These are phyloP conservation scores for Panaeolus papilionaceus DNA, from an alignment of 768 basidiomycete species.

Conservation along the genomic window DNA sequence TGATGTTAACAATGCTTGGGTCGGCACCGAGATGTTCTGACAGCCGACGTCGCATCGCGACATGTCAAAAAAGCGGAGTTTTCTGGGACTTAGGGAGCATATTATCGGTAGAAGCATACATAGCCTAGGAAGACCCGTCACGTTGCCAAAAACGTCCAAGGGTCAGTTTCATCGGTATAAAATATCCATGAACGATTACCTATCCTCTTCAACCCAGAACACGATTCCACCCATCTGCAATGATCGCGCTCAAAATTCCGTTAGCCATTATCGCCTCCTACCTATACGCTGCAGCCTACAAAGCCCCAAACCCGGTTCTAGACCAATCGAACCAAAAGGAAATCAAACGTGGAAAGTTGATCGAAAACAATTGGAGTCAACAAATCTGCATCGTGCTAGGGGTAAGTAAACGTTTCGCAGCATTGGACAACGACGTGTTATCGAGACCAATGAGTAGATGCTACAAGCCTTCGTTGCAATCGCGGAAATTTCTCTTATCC, in stretches of 20 bases:
- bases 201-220: neutral
- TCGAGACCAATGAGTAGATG: neutral
- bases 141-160: too few relatives aligned
- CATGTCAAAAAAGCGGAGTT: neutral
- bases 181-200: too few relatives aligned
- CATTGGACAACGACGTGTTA: neutral
- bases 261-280: neutral
- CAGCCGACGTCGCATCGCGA: too few relatives aligned
- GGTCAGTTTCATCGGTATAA: too few relatives aligned
- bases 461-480: neutral
- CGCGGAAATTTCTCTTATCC: neutral
- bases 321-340: neutral
- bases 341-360: neutral
- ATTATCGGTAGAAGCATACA: neutral
- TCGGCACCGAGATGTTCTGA: too few relatives aligned
- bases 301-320: neutral
- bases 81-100: neutral
- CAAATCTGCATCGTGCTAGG: neutral
- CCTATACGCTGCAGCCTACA: neutral
- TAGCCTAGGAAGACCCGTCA: neutral
- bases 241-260: neutral
- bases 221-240: neutral
- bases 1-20: too few relatives aligned
- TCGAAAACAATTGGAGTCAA: slow-evolving; percentile 4
- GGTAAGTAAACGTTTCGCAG: neutral